Conservation (phyloP, 2,329 filamentous ascomycete genomes). For the Dothiorella sarmentorum region DNA sequence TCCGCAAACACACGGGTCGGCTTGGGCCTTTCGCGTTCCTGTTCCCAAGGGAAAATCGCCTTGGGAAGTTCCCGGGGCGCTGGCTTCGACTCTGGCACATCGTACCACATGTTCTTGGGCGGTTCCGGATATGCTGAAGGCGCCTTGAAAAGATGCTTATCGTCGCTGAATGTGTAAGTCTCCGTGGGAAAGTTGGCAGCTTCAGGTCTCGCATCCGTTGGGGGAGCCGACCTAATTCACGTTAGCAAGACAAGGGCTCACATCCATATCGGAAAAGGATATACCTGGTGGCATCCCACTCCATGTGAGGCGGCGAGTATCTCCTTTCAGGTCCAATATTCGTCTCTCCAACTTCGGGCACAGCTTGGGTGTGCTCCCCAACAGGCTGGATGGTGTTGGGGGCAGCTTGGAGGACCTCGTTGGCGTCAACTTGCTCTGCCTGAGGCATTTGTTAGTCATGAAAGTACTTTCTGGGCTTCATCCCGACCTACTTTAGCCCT, state of each 20-base stretch:
- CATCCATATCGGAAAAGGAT: slow-evolving; percentile 22
- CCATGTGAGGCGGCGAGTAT: slow-evolving; percentile 56
- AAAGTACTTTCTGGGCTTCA: not conserved
- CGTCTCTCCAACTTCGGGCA: slow-evolving; percentile 30
- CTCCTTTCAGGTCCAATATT: slow-evolving; percentile 46
- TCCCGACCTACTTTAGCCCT: slow-evolving; percentile 31
- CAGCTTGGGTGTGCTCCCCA: slow-evolving; percentile 9
- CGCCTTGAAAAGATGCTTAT: slow-evolving; percentile 70
- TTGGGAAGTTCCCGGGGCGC: slow-evolving; percentile 58
- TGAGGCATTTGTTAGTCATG: not conserved
- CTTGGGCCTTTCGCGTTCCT: slow-evolving; percentile 58
- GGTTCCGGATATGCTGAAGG: slow-evolving; percentile 77
- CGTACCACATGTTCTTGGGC: slow-evolving; percentile 83
- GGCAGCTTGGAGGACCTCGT: not conserved
- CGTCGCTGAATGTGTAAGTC: slow-evolving; percentile 79
- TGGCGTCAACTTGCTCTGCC: slow-evolving; percentile 5
- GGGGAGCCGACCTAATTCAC: slow-evolving; percentile 44
- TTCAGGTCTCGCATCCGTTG: slow-evolving; percentile 71
- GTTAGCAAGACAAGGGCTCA: slow-evolving; percentile 20
- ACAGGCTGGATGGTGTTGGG: slow-evolving; percentile 21
- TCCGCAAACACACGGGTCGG: slow-evolving; percentile 65
- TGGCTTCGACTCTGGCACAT: slow-evolving; percentile 62
- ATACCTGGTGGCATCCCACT: slow-evolving; percentile 62
- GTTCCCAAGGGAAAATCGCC: slow-evolving; percentile 90
- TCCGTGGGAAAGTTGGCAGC: slow-evolving; percentile 76